A percentile compares a stretch with the other conserved stretches of the same genome.
phyloP scores from a whole-genome alignment of 1,284 basidiomycete genomes.

The Heterobasidion annosum region DNA sequence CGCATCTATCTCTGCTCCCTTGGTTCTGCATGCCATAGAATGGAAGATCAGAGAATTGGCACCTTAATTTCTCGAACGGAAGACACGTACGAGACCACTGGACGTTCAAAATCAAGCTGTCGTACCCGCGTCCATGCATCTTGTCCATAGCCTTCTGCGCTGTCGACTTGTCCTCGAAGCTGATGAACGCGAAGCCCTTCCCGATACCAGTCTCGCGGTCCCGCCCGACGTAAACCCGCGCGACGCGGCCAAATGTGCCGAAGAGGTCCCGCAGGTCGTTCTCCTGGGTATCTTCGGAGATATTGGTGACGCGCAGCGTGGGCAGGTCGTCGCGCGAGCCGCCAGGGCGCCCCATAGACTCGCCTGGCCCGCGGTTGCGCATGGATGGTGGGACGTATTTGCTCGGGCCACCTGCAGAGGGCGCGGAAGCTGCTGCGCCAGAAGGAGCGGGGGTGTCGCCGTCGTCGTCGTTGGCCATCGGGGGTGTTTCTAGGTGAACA shows the following conservation, averaged over 20 bases:
- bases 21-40: conserved; percentile 16
- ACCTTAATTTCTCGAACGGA: background rate
- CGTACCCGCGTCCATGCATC: conserved; percentile 88
- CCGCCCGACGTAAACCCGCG: conserved; percentile 88
- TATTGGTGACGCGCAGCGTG: conserved; percentile 95
- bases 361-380: conserved; percentile 13
- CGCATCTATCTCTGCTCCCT: conserved; percentile 20
- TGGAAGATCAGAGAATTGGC: background rate
- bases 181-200: conserved; percentile 95
- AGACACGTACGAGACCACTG: conserved; percentile 66
- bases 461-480: conserved; percentile 45
- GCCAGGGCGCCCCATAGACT: conserved; percentile 8
- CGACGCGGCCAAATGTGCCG: conserved; percentile 74
- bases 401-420: conserved; percentile 10
- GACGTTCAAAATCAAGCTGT: conserved; percentile 81
- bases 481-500: conserved; percentile 29
- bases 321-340: conserved; percentile 82
- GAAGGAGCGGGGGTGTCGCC: conserved; percentile 19
- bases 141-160: conserved; percentile 91
- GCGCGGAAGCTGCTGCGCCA: conserved; percentile 3
- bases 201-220: conserved; percentile 93
- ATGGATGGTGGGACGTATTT: conserved; percentile 14
- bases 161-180: conserved; percentile 76
- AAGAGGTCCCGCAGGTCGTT: conserved; percentile 93
- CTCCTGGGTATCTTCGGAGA: conserved; percentile 93